Conservation (phyloP, 192 early-diverging fungal genomes). For the Paraglomus occultum region DNA sequence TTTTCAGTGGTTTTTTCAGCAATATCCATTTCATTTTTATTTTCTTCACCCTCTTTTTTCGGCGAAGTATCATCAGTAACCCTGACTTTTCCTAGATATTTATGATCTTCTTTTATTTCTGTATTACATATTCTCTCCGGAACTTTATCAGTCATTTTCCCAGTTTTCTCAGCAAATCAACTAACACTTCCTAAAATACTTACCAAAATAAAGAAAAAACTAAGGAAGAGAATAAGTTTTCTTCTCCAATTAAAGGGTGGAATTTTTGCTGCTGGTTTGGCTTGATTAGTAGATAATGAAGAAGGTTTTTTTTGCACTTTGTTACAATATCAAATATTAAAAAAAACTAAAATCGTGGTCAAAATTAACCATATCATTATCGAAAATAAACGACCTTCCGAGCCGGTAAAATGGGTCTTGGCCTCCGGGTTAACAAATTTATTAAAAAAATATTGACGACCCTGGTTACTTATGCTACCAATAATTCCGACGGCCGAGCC, state of each 20-base stretch:
- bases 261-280: not conserved
- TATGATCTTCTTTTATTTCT: not conserved
- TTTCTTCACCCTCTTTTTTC: too few relatives aligned
- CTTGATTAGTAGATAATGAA: too few relatives aligned
- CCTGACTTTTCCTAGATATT: not conserved
- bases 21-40: too few relatives aligned
- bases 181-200: not conserved
- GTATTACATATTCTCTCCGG: not conserved
- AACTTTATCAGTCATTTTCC: not conserved
- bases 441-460: not conserved
- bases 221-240: not conserved
- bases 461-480: not conserved
- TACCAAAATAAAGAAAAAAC: not conserved
- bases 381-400: not conserved
- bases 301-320: not conserved
- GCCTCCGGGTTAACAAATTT: not conserved
- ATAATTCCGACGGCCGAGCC: not conserved
- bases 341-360: slow-evolving; percentile 2
- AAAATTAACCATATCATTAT: not conserved
- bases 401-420: not conserved
- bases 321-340: slow-evolving; percentile 17
- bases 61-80: too few relatives aligned
- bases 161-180: not conserved
- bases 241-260: slow-evolving; percentile 1
- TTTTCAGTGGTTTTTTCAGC: too few relatives aligned